Base-by-base conservation (phyloP, 805 yeast species). In the Priceomyces medius region DNA sequence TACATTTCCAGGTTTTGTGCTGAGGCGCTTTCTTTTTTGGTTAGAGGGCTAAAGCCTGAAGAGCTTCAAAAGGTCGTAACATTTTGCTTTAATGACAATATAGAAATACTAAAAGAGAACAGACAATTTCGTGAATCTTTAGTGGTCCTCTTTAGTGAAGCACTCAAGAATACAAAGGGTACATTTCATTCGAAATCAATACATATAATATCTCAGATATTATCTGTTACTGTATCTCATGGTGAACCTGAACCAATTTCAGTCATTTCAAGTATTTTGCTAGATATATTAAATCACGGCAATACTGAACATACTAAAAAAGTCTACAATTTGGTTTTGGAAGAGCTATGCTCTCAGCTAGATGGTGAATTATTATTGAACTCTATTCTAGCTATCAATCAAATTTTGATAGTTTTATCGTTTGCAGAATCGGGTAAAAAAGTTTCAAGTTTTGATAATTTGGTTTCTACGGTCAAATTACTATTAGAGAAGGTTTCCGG, bases 21-120 rank as follows among this genome's bases (percentile, higher is more conserved):
- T 0, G 97, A 91, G 61, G 93, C 97, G 0, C 61, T 91, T 35
- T 86, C 97, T 0, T 93, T 85, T 53, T 67, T 91, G 42, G 68
- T 91, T 7, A 79, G 93, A 56, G 87, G 87, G 59, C 73, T 86
- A 46, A 70, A 72, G 18, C 58, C 69, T 0, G 71, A 71, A 0
- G 64, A 75, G 5, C 63, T 89, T 36, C 52, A 57, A 1, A 42
- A 49, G 0, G 75, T 86, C 34, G 66, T 85, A 7, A 53, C 64
- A 2, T 68, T 57, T 45, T 58, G 76, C 2, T 68, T 78, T 36
- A 50, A 59, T 21, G 68, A 67, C 20, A 64, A 61, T 24, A 39
- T 41, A 13, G 55, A 54, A 2, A 49, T 59, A 12, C 58, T 59
- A 3, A 62, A 67, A 2, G 66, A 67, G 1, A 68, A 71, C 35